Evolutionary conservation across 2,329 filamentous ascomycete species (phyloP).

Genomic region (Pestalotiopsis fici): DNA sequence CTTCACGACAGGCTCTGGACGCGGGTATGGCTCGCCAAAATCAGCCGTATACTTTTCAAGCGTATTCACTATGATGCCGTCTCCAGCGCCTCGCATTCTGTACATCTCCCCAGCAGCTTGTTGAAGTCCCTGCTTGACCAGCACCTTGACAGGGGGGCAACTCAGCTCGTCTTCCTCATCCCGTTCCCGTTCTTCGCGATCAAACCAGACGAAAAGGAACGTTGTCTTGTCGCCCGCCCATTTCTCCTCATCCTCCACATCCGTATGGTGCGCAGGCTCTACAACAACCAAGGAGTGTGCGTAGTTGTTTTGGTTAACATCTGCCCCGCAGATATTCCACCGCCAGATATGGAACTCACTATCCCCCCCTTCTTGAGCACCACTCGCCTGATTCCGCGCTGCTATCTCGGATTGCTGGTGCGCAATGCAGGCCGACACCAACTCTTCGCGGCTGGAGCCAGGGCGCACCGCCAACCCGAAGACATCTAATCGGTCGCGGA

Average conservation of each 20-base stretch:
- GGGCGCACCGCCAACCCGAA: not conserved
- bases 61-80: not conserved
- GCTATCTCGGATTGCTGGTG: constrained; percentile 2
- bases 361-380: not conserved
- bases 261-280: not conserved
- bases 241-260: not conserved
- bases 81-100: constrained; percentile 2
- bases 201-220: not conserved
- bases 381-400: not conserved
- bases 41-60: not conserved
- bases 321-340: not conserved
- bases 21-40: constrained; percentile 1
- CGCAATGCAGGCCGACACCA: not conserved
- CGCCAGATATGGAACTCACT: not conserved
- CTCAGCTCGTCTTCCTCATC: not conserved
- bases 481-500: not conserved
- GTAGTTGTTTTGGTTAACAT: not conserved
- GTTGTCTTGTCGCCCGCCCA: constrained; percentile 1
- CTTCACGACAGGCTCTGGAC: not conserved
- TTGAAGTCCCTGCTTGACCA: constrained; percentile 1
- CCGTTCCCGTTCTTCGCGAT: not conserved
- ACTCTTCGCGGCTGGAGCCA: not conserved
- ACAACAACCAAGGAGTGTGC: not conserved
- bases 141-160: not conserved
- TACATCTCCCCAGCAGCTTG: not conserved